phyloP scores from a whole-genome alignment of 805 yeast genomes.

The Torulaspora maleeae region DNA sequence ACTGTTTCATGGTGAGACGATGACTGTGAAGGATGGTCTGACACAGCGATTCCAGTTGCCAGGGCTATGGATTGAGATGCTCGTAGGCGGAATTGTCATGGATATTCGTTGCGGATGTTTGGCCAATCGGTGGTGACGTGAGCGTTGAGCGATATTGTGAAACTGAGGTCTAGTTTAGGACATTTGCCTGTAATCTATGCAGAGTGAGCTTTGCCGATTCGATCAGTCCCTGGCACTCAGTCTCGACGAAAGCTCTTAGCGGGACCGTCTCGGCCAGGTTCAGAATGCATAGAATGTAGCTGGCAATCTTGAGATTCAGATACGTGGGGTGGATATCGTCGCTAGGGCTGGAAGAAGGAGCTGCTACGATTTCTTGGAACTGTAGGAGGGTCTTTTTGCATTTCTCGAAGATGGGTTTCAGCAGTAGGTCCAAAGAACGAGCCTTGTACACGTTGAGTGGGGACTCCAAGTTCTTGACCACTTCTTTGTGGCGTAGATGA shows the following conservation, averaged over 20 bases:
- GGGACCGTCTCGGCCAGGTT: constrained; percentile 18
- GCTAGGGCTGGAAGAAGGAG: constrained; percentile 7
- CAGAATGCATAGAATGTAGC: constrained; percentile 29
- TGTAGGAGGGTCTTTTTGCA: constrained; percentile 26
- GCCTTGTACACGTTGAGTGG: constrained; percentile 5
- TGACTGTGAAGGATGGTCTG: background rate
- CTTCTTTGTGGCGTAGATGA: constrained; percentile 37
- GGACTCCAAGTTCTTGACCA: constrained; percentile 17
- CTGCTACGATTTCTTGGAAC: constrained; percentile 20
- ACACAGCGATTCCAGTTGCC: background rate
- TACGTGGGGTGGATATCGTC: constrained; percentile 21
- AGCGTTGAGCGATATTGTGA: too few relatives aligned
- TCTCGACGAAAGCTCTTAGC: constrained; percentile 6
- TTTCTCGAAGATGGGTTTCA: constrained; percentile 18
- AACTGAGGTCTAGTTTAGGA: background rate
- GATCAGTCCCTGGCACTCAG: constrained; percentile 15
- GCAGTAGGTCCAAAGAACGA: constrained; percentile 2
- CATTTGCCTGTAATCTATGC: background rate
- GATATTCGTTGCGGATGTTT: too few relatives aligned
- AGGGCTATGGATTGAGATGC: too few relatives aligned
- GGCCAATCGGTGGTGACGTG: too few relatives aligned
- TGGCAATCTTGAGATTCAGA: constrained; percentile 34
- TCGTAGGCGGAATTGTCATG: too few relatives aligned
- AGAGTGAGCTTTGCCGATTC: constrained; percentile 15
- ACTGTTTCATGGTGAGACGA: background rate